Evolutionary conservation across 2,329 filamentous ascomycete genomes (phyloP), one percentile per base, ranked within the genome.

Genomic region (Aspergillus pseudoterreus): DNA sequence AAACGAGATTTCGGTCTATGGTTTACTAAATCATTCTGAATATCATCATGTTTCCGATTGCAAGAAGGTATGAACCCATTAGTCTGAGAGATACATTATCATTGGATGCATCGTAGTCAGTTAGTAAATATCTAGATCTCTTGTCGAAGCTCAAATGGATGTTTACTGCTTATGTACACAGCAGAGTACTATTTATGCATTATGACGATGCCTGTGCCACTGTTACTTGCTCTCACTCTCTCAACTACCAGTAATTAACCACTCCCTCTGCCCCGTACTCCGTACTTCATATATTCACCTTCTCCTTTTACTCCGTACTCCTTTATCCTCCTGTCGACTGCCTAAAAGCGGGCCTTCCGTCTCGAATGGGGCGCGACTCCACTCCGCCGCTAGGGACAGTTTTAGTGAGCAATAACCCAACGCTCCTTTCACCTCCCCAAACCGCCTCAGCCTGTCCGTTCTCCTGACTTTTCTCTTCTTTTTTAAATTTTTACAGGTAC

Each of bases 341-440:
- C 56, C 59, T 61, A 57, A 61, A 59, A 62, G 59, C 60, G 57
- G 61, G 56, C 51, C 54, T 55, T 57, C 57, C 58, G 57, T 63
- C 45, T 61, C 54, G 52, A 53, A 60, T 55, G 58, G 58, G 57
- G 58, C 55, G 54, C 58, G 11, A 54, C 63, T 66, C 66, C 65
- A 69, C 66, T 57, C 39, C 24, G 52, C 57, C 51, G 58, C 55
- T 60, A 51, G 49, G 52, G 57, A 61, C 57, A 55, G 57, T 60
- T 57, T 32, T 35, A 30, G 39, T 17, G 17, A 17, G 33, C 48
- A 45, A 47, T 41, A 51, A 49, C 42, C 38, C 44, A 57, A 54
- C 59, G 55, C 60, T 63, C 57, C 62, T 63, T 63, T 59, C 55
- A 53, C 54, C 44, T 54, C 53, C 45, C 35, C 35, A 38, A 58